phyloP scores from a whole-genome alignment of 2,329 filamentous ascomycete genomes.

The Thelonectria blattea region DNA sequence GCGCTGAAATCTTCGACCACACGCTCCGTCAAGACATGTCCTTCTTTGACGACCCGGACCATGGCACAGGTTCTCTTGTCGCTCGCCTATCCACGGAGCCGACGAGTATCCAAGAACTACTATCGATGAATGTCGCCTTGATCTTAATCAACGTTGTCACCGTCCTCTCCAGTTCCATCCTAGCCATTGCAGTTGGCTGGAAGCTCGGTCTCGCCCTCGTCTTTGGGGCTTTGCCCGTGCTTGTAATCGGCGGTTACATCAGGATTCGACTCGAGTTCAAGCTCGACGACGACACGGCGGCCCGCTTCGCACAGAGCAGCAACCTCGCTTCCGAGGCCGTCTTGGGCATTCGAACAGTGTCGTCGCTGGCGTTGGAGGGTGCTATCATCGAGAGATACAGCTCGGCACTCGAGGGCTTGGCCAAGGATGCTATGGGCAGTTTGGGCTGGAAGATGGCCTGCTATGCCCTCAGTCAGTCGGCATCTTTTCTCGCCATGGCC shows the following conservation, averaged over 20 bases:
- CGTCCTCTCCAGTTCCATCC: constrained; percentile 50
- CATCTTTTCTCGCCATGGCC: constrained; percentile 47
- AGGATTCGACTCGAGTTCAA: constrained; percentile 56
- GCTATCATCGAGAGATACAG: constrained; percentile 48
- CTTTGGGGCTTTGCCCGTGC: constrained; percentile 52
- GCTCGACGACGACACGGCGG: constrained; percentile 52
- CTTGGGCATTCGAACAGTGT: constrained; percentile 55
- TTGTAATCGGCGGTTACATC: constrained; percentile 53
- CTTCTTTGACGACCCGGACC: constrained; percentile 49
- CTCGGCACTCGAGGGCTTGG: constrained; percentile 40
- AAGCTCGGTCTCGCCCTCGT: constrained; percentile 56
- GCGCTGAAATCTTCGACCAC: constrained; percentile 53
- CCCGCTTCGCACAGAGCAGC: constrained; percentile 54
- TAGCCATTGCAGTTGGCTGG: constrained; percentile 56
- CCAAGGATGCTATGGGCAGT: constrained; percentile 37
- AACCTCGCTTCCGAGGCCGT: constrained; percentile 57
- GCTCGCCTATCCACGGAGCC: constrained; percentile 47
- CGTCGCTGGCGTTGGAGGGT: constrained; percentile 54
- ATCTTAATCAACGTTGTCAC: constrained; percentile 55
- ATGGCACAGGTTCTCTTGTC: constrained; percentile 48
- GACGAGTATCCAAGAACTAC: constrained; percentile 56
- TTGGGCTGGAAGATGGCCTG: constrained; percentile 49
- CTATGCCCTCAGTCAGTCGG: constrained; percentile 49
- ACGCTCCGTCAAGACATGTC: constrained; percentile 61
- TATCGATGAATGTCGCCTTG: constrained; percentile 55